Percentiles rank a stretch among this genome's conserved stretches.
phyloP scores from a whole-genome alignment of 1,139 yeast genomes.

The Taphrina betulina region DNA sequence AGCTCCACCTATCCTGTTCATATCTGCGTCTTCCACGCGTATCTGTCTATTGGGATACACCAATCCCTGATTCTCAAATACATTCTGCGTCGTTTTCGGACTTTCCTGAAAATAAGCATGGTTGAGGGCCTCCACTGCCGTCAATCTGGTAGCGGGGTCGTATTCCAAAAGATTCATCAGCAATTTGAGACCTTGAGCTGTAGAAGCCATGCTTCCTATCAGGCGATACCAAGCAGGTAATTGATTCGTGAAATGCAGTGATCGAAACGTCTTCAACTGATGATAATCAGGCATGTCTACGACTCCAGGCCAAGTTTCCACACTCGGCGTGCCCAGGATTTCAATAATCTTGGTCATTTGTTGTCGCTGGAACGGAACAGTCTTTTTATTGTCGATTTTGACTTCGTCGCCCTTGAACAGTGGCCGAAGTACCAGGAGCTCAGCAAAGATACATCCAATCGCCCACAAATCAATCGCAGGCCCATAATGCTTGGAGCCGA shows the following conservation, averaged over 20 bases:
- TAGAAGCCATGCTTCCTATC: constrained; percentile 60
- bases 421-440: constrained; percentile 80
- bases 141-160: constrained; percentile 73
- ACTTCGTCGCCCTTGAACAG: constrained; percentile 98
- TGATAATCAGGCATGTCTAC: constrained; percentile 80
- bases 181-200: constrained; percentile 70
- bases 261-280: constrained; percentile 62
- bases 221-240: constrained; percentile 81
- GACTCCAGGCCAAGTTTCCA: constrained; percentile 72
- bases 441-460: constrained; percentile 93
- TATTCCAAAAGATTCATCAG: constrained; percentile 70
- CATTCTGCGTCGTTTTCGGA: constrained; percentile 54
- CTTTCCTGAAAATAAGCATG: constrained; percentile 79
- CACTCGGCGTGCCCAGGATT: constrained; percentile 77
- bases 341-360: constrained; percentile 89
- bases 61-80: constrained; percentile 22
- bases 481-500: constrained; percentile 91
- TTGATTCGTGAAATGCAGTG: constrained; percentile 57
- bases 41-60: constrained; percentile 32
- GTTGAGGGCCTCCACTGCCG: constrained; percentile 75
- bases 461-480: constrained; percentile 96
- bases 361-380: constrained; percentile 88
- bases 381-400: constrained; percentile 86
- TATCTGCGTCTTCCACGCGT: constrained; percentile 28
- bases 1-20: constrained; percentile 11